These are phyloP conservation scores for Pseudisothecium myosuroides DNA, from an alignment of 225 moss, liverwort and hornwort genomes.

Conservation along the genomic window DNA sequence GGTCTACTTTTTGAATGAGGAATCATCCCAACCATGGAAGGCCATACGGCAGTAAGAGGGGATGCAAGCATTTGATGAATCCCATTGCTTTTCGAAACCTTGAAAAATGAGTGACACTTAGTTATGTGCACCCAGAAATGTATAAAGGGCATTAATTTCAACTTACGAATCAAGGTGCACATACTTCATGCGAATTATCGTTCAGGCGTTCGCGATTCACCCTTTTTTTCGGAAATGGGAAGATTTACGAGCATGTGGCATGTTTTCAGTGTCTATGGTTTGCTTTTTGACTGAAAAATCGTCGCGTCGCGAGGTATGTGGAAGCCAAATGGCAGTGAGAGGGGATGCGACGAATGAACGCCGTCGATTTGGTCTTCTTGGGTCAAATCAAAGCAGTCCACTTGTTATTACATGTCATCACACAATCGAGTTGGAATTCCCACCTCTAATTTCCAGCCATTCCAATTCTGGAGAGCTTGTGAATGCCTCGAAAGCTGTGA, in stretches of 20 bases:
- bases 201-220: not conserved
- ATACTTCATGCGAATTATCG: not conserved
- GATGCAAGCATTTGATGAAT: not conserved
- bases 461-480: not conserved
- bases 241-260: not conserved
- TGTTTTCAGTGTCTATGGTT: not conserved
- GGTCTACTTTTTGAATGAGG: not conserved
- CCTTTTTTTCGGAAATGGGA: not conserved
- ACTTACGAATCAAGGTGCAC: not conserved
- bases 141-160: not conserved
- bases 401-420: not conserved
- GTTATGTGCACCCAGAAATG: not conserved
- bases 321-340: not conserved
- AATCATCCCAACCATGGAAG: not conserved
- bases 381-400: not conserved
- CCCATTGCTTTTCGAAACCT: not conserved
- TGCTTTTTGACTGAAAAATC: not conserved
- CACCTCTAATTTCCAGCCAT: not conserved
- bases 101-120: not conserved
- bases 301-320: not conserved
- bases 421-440: not conserved
- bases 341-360: not conserved
- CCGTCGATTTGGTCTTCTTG: not conserved
- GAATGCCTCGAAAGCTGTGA: not conserved
- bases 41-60: not conserved